Percentiles rank a stretch among this genome's conserved stretches.
Evolutionary conservation across 495 filamentous ascomycete species (phyloP).

Genomic region (Lineolata rhizophorae): DNA sequence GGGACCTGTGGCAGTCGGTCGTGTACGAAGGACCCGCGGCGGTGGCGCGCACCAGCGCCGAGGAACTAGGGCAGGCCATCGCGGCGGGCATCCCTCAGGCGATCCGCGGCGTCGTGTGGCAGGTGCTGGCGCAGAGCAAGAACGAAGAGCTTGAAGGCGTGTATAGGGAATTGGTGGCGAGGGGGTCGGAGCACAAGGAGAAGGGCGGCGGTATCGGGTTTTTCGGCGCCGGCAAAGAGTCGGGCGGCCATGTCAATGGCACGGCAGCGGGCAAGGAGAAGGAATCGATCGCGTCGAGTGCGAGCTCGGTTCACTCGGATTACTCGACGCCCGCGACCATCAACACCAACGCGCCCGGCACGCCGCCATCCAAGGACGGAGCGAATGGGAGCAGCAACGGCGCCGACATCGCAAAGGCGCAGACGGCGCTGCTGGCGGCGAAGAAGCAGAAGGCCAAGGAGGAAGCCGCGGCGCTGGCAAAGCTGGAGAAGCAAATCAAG

Average conservation of each 20-base stretch:
- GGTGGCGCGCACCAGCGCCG: conserved; percentile 60
- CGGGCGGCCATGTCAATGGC: conserved; percentile 22
- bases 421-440: conserved; percentile 28
- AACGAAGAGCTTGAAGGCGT: conserved; percentile 73
- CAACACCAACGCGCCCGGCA: conserved; percentile 30
- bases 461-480: conserved; percentile 44
- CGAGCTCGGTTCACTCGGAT: conserved; percentile 67
- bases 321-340: conserved; percentile 42
- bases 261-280: conserved; percentile 30
- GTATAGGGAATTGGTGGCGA: conserved; percentile 59
- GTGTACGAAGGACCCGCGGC: conserved; percentile 83
- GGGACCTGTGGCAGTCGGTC: conserved; percentile 93
- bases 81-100: conserved; percentile 84
- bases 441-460: conserved; percentile 56
- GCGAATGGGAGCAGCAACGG: conserved; percentile 40
- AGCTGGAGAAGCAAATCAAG: conserved; percentile 78
- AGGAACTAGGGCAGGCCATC: conserved; percentile 76
- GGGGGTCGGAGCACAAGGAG: conserved; percentile 58
- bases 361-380: conserved; percentile 32
- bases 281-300: conserved; percentile 42
- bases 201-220: too few species aligned
- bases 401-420: conserved; percentile 35
- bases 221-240: conserved; percentile 14
- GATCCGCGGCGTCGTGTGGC: conserved; percentile 93
- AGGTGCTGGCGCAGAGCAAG: conserved; percentile 85